Percentiles rank a stretch among this genome's conserved stretches.
phyloP scores from a whole-genome alignment of 2,329 filamentous ascomycete genomes.

The Fusarium sp. region DNA sequence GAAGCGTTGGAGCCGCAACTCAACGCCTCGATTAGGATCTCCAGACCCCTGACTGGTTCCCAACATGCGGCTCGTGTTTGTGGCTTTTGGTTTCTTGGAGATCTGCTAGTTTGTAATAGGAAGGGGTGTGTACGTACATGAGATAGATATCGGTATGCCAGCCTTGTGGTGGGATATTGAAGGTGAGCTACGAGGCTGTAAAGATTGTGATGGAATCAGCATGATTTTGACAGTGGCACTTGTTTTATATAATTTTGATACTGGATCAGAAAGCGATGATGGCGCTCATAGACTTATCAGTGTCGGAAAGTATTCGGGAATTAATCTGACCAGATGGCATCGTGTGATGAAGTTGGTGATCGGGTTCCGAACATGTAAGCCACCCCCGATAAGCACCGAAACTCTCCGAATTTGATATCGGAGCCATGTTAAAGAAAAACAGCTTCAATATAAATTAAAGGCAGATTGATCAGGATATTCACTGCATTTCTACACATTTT shows the following conservation, averaged over 20 bases:
- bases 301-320: background rate
- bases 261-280: background rate
- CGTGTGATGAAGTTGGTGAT: slow-evolving; percentile 5
- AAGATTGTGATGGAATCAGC: background rate
- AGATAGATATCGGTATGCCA: slow-evolving; percentile 1
- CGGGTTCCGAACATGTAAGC: slow-evolving; percentile 36
- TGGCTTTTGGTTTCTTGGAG: slow-evolving; percentile 36
- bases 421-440: background rate
- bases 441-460: background rate
- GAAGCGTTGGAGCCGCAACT: slow-evolving; percentile 31
- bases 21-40: slow-evolving; percentile 27
- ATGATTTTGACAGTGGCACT: background rate
- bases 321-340: background rate
- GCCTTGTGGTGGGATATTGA: slow-evolving; percentile 16
- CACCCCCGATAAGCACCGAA: background rate
- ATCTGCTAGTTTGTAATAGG: slow-evolving; percentile 6
- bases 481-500: background rate
- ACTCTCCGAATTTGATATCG: background rate
- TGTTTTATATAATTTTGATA: background rate
- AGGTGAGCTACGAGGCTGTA: slow-evolving; percentile 4
- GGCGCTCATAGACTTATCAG: background rate
- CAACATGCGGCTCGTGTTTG: slow-evolving; percentile 41
- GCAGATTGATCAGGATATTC: background rate
- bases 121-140: slow-evolving; percentile 23
- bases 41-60: slow-evolving; percentile 39